These are phyloP conservation scores for Auricularia cornea DNA, from an alignment of 768 basidiomycete species.

Conservation along the genomic window DNA sequence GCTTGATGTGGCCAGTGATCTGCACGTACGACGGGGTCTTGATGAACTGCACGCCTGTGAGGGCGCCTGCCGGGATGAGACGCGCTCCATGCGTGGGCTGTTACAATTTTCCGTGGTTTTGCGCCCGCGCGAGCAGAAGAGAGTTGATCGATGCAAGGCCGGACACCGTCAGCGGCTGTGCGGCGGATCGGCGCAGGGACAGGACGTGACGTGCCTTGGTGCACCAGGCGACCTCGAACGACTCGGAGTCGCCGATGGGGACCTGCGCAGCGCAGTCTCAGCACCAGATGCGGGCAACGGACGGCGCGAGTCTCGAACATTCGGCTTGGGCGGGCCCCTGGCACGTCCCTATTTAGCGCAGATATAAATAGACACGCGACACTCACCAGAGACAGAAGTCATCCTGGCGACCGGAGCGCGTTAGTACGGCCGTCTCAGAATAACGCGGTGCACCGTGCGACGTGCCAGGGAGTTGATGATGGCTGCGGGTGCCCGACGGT, in stretches of 20 bases:
- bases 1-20: conserved; percentile 57
- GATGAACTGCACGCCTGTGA: conserved; percentile 58
- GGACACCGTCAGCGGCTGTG: not conserved
- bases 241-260: conserved; percentile 64
- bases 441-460: not conserved
- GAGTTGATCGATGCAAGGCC: no score
- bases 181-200: not conserved
- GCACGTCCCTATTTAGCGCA: not conserved
- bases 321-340: not conserved
- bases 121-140: no score
- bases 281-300: not conserved
- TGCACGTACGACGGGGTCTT: conserved; percentile 51
- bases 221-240: conserved; percentile 69
- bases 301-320: not conserved
- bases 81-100: conserved; percentile 61
- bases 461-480: not conserved
- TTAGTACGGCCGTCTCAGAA: not conserved
- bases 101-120: no score
- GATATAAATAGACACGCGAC: not conserved
- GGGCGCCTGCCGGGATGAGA: conserved; percentile 54
- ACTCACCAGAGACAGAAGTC: not conserved
- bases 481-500: not conserved
- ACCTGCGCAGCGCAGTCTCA: conserved; percentile 30
- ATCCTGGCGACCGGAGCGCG: not conserved
- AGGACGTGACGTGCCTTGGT: not conserved